Evolutionary conservation across 139 green algal species (phyloP).

Genomic region (Volvox africanus): DNA sequence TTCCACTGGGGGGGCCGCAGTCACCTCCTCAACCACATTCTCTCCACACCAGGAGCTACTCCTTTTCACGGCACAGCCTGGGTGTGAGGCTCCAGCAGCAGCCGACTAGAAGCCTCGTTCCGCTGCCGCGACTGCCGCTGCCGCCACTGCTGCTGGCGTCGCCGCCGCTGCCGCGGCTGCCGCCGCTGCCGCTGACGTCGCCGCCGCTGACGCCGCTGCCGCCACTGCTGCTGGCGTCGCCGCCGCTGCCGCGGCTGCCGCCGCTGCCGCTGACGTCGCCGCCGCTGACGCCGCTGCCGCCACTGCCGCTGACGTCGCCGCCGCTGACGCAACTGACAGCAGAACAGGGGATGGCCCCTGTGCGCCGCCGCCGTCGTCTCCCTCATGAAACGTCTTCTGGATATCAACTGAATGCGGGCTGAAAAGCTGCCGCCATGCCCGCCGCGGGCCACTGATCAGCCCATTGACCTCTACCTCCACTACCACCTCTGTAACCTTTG

Average conservation of each 20-base stretch:
- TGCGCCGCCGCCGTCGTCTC: not conserved
- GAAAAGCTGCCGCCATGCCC: not conserved
- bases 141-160: not conserved
- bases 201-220: not conserved
- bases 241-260: not conserved
- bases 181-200: not conserved
- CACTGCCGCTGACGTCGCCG: no score
- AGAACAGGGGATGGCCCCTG: not conserved
- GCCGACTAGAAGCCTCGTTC: not conserved
- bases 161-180: not conserved
- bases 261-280: not conserved
- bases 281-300: not conserved
- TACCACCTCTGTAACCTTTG: no score
- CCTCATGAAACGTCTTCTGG: not conserved
- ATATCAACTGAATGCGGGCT: not conserved
- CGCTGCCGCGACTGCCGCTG: not conserved
- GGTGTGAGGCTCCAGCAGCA: no score
- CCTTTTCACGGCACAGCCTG: no score
- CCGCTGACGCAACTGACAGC: not conserved
- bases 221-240: not conserved
- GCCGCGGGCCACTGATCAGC: not conserved
- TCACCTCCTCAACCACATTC: no score
- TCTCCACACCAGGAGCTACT: no score
- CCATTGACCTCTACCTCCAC: no score
- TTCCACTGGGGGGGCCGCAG: no score